Percentiles rank a stretch among this genome's conserved stretches.
Conservation (phyloP, 192 early-diverging fungal species). For the Entophlyctis luteolus region DNA sequence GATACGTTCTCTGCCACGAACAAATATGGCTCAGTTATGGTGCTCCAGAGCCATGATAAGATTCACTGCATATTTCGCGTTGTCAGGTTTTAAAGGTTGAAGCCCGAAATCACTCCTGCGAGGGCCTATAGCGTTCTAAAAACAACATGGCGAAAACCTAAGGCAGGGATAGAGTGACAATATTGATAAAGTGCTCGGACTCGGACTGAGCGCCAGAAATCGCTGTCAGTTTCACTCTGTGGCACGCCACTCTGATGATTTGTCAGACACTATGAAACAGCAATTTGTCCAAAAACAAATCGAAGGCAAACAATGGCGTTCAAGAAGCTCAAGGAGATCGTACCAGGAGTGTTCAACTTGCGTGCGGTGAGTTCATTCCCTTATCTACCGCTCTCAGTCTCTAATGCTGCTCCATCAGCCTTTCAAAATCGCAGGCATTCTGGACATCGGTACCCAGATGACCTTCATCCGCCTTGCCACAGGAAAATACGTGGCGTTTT, state of each 20-base stretch:
- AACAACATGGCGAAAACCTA: constrained; percentile 19
- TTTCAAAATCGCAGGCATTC: constrained; percentile 7
- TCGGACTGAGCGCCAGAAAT: background rate
- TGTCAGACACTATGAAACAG: too few species aligned
- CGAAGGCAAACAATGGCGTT: too few species aligned
- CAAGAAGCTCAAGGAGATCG: constrained; percentile 17
- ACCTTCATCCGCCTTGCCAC: constrained; percentile 3
- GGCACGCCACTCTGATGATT: background rate
- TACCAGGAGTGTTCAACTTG: constrained; percentile 20
- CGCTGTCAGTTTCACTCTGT: background rate
- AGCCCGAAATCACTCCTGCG: constrained; percentile 14
- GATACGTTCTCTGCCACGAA: background rate
- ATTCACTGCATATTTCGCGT: constrained; percentile 13
- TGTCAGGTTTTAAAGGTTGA: background rate
- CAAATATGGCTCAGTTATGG: background rate
- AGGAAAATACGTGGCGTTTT: constrained; percentile 15
- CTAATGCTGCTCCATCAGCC: constrained; percentile 19
- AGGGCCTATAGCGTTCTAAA: constrained; percentile 1
- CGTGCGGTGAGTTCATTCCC: background rate
- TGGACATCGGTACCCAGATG: constrained; percentile 31
- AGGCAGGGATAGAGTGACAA: constrained; percentile 5
- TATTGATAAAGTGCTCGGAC: background rate
- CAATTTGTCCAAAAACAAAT: too few species aligned
- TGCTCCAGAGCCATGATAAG: background rate
- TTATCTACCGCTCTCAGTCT: background rate